Evolutionary conservation across 768 basidiomycete species (phyloP), one percentile per base, ranked within the genome.

Genomic region (Phaeotremella fagi): DNA sequence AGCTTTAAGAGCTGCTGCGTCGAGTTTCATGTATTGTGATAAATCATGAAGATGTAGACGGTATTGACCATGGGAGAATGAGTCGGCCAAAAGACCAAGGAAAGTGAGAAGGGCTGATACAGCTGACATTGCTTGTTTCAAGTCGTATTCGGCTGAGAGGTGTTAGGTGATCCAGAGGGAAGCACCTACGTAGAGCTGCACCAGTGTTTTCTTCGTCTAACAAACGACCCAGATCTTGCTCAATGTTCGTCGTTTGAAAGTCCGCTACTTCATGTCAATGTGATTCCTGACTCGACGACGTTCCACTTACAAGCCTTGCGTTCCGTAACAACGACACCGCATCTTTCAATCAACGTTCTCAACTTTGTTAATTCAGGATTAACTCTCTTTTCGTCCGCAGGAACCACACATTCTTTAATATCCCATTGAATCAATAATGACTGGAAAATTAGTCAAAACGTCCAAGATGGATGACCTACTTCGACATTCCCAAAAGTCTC

Each of bases 401-500:
- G 86, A 79, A 98, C 78, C 49, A 98, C 80, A 2, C 90, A 90
- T 74, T 99, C 95, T 71, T 98, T 98, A n/a, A 90, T 88, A 0
- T 90, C 91, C 1, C 98, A 81, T 71, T 99, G 95, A 54, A 98
- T 98, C 29, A 97, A 77, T 28, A 98, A 81, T 1, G 90, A 90
- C 94, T 97, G 64, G 6, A 23, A 52, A 28, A 11, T 23, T 23
- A n/a, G 3, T 43, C 26, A 24, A 41, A 26, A 24, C 9, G 37
- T 25, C 6, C 18, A 23, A 35, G 24, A 12, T 26, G 6, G 15
- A 16, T 16, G 5, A 43, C 75, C 36, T 54, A 90, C 94, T 80
- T 99, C 94, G 2, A 86, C 85, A 64, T 98, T 99, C 0, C 90
- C 91, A 74, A 92, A 98, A 15, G 90, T 77, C 55, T 98, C 95